Conservation (phyloP, 2,329 filamentous ascomycete genomes). For the Fusarium pseudonygamai region DNA sequence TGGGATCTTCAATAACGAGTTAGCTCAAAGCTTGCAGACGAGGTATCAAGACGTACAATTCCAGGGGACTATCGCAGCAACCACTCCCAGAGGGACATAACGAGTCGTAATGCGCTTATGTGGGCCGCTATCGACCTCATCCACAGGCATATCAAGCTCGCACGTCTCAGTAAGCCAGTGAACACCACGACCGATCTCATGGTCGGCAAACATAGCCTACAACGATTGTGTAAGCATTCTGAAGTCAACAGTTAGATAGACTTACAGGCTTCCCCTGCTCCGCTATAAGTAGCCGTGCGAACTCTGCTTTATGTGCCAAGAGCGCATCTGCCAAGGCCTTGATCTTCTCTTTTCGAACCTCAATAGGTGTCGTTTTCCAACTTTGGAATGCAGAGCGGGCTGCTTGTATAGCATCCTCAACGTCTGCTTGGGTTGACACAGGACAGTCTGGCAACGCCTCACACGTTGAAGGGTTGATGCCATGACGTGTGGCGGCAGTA, state of each 20-base stretch:
- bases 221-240: rapidly evolving
- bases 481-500: background rate
- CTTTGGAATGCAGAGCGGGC: background rate
- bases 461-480: background rate
- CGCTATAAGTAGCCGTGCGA: background rate
- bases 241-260: rapidly evolving
- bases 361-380: background rate
- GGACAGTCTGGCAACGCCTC: background rate
- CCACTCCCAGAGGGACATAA: background rate
- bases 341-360: background rate
- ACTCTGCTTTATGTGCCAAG: background rate
- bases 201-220: background rate
- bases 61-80: background rate
- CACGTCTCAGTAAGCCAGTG: background rate
- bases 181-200: background rate
- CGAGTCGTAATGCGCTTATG: background rate
- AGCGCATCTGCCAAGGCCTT: background rate
- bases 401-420: background rate
- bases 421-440: background rate
- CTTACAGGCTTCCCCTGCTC: conserved; percentile 1
- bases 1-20: background rate
- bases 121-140: background rate
- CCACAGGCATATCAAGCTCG: background rate
- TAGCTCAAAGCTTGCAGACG: background rate
- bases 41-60: background rate